These are phyloP conservation scores for Tolypocladium nubicola DNA, from an alignment of 2,329 filamentous ascomycete genomes.

Conservation along the genomic window DNA sequence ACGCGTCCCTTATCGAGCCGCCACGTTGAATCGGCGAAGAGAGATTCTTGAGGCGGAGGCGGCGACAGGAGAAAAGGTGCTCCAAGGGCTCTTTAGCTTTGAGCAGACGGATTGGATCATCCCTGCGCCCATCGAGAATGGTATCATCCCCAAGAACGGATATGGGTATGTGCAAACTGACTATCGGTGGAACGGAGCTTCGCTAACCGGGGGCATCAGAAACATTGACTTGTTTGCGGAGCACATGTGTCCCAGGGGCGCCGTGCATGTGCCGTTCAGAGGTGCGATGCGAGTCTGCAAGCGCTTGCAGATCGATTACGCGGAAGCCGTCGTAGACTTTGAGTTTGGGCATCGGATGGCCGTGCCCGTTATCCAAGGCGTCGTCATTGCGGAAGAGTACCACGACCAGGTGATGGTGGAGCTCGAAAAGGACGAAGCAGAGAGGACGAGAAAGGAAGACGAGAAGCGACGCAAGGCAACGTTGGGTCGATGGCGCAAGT, in stretches of 20 bases:
- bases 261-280: slow-evolving; percentile 70
- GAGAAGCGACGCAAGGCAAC: slow-evolving; percentile 69
- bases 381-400: slow-evolving; percentile 78
- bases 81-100: slow-evolving; percentile 74
- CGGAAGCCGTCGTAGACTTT: slow-evolving; percentile 91
- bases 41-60: slow-evolving; percentile 82
- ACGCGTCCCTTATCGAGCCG: slow-evolving; percentile 78
- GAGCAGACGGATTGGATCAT: slow-evolving; percentile 96
- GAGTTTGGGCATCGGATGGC: slow-evolving; percentile 94
- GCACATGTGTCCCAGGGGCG: slow-evolving; percentile 81
- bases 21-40: slow-evolving; percentile 75
- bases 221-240: slow-evolving; percentile 95
- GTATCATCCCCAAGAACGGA: slow-evolving; percentile 83
- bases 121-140: slow-evolving; percentile 72
- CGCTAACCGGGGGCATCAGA: slow-evolving; percentile 15
- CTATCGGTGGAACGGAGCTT: background rate
- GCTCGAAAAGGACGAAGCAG: slow-evolving; percentile 66
- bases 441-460: slow-evolving; percentile 68
- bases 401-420: slow-evolving; percentile 65
- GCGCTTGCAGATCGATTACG: slow-evolving; percentile 74
- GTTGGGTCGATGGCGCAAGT: slow-evolving; percentile 72
- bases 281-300: slow-evolving; percentile 74
- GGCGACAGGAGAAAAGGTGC: slow-evolving; percentile 68
- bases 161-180: slow-evolving; percentile 47
- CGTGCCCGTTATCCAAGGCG: slow-evolving; percentile 81